Conservation (phyloP, 169 alveolate genomes). For the Cryptosporidium xiaoi region DNA sequence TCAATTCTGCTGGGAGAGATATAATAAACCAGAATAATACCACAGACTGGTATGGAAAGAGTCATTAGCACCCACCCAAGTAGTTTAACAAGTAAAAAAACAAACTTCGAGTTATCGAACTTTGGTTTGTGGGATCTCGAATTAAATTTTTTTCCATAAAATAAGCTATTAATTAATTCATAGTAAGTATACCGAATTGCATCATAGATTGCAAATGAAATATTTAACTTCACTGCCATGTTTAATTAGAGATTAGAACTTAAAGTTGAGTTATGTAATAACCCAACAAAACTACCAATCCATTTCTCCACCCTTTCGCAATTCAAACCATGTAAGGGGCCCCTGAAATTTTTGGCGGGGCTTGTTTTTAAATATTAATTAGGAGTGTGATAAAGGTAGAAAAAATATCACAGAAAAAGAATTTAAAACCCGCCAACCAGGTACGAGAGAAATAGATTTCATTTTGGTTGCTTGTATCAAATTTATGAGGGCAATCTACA, state of each 20-base stretch:
- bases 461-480: too few relatives aligned
- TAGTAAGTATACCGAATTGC: slow-evolving; percentile 13
- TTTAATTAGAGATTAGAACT: neutral
- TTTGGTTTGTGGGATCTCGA: slow-evolving; percentile 15
- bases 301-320: neutral
- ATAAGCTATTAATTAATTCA: slow-evolving; percentile 55
- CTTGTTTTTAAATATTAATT: neutral
- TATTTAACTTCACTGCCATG: slow-evolving; percentile 1
- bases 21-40: slow-evolving; percentile 32
- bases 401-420: too few relatives aligned
- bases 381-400: too few relatives aligned
- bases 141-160: slow-evolving; percentile 35
- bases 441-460: too few relatives aligned
- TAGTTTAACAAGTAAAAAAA: slow-evolving; percentile 12
- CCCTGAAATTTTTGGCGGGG: neutral
- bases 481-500: slow-evolving; percentile 15
- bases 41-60: slow-evolving; percentile 49
- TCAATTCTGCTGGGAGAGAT: slow-evolving; percentile 59
- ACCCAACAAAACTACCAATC: neutral
- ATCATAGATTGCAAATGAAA: neutral
- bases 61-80: slow-evolving; percentile 53
- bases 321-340: slow-evolving; percentile 1
- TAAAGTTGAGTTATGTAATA: neutral
- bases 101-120: neutral
- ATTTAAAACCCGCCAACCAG: too few relatives aligned